Base-by-base conservation (phyloP, 1,139 yeast species). In the Ogataea hybrid region DNA sequence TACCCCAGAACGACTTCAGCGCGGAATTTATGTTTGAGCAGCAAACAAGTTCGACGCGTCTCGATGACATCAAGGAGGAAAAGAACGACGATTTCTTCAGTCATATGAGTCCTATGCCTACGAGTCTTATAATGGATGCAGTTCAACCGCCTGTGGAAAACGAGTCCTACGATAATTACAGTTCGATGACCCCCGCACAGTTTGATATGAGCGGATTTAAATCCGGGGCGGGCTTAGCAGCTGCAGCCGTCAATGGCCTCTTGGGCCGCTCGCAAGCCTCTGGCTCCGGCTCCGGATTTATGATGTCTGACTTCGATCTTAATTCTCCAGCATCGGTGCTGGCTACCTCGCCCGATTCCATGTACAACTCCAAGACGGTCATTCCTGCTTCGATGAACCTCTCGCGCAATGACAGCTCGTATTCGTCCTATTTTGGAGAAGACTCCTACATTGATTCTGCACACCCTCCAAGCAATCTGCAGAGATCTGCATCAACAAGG, bases 191-290 rank as follows among this genome's bases (percentile, higher is more conserved):
- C 28, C 46, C 43, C 28, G 34, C 52, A 15, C 30, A 14, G 12
- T 16, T 59, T 12, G 56, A 53, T 37, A 41, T 61, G 20, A 55
- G 55, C 3, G 54, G 57, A 5, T 59, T 58, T 41, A 50, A 52
- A 14, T 58, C 63, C 1, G 62, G 61, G 14, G 56, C 59, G 4
- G 56, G 53, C 11, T 32, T 58, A n/a, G 59, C 59, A 9, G 47
- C 61, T 4, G 57, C 57, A 7, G 58, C 60, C 3, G 47, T 58
- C 50, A 52, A 56, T 32, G 62, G 60, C 2, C 33, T 34, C 12
- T 37, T 46, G 14, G 17, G 31, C 30, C 25, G 16, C 14, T 25
- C 39, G 8, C 36, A 38, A 28, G 17, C 33, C 20, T 39, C 46
- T 11, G 10, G 22, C 20, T 23, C 34, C 17, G 33, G 32, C 7